These are phyloP conservation scores for Orbilia blumenaviensis DNA, from an alignment of 2,329 filamentous ascomycete genomes.

Conservation along the genomic window DNA sequence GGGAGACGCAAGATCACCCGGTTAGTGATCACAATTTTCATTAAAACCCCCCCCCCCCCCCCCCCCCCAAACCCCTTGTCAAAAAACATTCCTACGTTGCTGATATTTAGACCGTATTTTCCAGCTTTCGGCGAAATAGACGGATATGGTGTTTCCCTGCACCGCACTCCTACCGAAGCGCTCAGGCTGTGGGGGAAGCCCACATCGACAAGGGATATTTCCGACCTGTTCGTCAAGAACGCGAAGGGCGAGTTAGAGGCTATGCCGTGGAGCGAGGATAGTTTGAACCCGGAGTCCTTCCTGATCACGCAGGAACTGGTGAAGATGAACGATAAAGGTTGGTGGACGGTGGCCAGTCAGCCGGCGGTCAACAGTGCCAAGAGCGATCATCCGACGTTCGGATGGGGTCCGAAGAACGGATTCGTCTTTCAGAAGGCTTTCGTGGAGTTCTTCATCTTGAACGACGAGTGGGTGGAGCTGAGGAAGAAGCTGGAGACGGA, in stretches of 20 bases:
- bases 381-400: slow-evolving; percentile 80
- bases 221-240: slow-evolving; percentile 79
- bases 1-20: slow-evolving; percentile 87
- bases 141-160: slow-evolving; percentile 95
- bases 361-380: slow-evolving; percentile 87
- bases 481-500: slow-evolving; percentile 68
- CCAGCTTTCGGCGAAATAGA: slow-evolving; percentile 91
- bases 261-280: slow-evolving; percentile 94
- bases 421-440: slow-evolving; percentile 99
- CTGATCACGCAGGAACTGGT: slow-evolving; percentile 81
- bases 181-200: slow-evolving; percentile 86
- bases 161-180: slow-evolving; percentile 86
- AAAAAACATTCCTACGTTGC: slow-evolving; percentile 21
- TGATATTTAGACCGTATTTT: slow-evolving; percentile 38
- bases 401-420: slow-evolving; percentile 90
- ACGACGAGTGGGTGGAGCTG: slow-evolving; percentile 75
- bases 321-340: slow-evolving; percentile 79
- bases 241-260: slow-evolving; percentile 80
- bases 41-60: not conserved
- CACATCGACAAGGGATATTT: slow-evolving; percentile 75
- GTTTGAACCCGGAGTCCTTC: slow-evolving; percentile 81
- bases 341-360: slow-evolving; percentile 97
- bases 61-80: no score
- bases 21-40: slow-evolving; percentile 30
- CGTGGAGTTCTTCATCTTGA: slow-evolving; percentile 91